Percentiles rank a stretch among this genome's conserved stretches.
These are phyloP conservation scores for Avena sativa DNA, from an alignment of 176 grass and related monocot genomes.

Conservation along the genomic window DNA sequence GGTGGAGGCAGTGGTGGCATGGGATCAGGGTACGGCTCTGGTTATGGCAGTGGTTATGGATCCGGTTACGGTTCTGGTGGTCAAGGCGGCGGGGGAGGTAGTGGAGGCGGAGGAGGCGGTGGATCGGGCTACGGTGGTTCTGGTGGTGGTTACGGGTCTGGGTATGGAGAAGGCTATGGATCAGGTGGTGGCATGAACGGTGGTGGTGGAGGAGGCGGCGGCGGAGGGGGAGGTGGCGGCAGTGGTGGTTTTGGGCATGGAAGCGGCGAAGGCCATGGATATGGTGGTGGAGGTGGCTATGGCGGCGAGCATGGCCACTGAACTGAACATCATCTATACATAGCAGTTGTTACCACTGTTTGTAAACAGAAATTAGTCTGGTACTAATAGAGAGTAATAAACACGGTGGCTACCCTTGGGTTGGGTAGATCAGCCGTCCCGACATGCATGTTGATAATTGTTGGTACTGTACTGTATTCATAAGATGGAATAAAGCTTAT, in stretches of 20 bases:
- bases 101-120: neutral
- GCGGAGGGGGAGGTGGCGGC: neutral
- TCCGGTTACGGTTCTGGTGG: neutral
- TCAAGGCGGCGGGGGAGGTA: neutral
- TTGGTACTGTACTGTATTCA: neutral
- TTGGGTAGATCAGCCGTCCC: neutral
- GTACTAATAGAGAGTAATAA: neutral
- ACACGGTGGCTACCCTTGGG: neutral
- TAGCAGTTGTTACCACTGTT: neutral
- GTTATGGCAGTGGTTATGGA: neutral
- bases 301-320: neutral
- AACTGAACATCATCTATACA: neutral
- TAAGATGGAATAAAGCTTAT: neutral
- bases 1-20: neutral
- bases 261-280: neutral
- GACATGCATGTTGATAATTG: neutral
- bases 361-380: neutral
- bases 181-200: neutral
- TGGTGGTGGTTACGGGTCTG: neutral
- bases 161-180: conserved; percentile 6
- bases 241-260: neutral
- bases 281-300: neutral
- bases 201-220: neutral
- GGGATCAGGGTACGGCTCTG: neutral
- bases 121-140: neutral